Evolutionary conservation across 805 yeast species (phyloP).

Genomic region (Hanseniaspora valbyensis): DNA sequence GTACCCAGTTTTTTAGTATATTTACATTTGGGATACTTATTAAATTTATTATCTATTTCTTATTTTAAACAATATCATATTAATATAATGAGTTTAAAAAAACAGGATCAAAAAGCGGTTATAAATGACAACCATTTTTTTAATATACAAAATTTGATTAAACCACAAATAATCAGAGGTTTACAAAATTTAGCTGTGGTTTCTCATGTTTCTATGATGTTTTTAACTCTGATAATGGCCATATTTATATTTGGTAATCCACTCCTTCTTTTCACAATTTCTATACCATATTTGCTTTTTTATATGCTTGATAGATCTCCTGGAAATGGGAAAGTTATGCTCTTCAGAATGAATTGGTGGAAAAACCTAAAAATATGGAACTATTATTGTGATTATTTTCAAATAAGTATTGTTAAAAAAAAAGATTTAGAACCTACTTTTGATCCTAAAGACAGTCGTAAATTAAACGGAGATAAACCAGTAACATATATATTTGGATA

Average conservation of each 20-base stretch:
- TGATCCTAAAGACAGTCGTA: slow-evolving; percentile 28
- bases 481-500: slow-evolving; percentile 66
- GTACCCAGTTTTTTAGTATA: too few species aligned
- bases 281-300: slow-evolving; percentile 54
- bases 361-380: slow-evolving; percentile 53
- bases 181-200: slow-evolving; percentile 57
- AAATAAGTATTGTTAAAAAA: slow-evolving; percentile 59
- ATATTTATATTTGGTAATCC: slow-evolving; percentile 50
- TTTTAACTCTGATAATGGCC: slow-evolving; percentile 44
- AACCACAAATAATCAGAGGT: slow-evolving; percentile 46
- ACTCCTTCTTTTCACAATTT: slow-evolving; percentile 42
- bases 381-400: slow-evolving; percentile 68
- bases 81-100: too few species aligned
- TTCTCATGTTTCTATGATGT: slow-evolving; percentile 64
- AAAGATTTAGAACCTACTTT: slow-evolving; percentile 65
- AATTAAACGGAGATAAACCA: slow-evolving; percentile 44
- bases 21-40: too few species aligned
- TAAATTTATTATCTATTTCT: too few species aligned
- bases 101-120: slow-evolving; percentile 30
- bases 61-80: too few species aligned
- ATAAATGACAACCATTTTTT: slow-evolving; percentile 20
- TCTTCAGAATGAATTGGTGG: slow-evolving; percentile 46
- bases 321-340: slow-evolving; percentile 56
- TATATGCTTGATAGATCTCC: slow-evolving; percentile 54
- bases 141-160: slow-evolving; percentile 31